Evolutionary conservation across 179 eudicot genomes (phyloP), one percentile per base, ranked within the genome.

Genomic region (Silene coronaria): DNA sequence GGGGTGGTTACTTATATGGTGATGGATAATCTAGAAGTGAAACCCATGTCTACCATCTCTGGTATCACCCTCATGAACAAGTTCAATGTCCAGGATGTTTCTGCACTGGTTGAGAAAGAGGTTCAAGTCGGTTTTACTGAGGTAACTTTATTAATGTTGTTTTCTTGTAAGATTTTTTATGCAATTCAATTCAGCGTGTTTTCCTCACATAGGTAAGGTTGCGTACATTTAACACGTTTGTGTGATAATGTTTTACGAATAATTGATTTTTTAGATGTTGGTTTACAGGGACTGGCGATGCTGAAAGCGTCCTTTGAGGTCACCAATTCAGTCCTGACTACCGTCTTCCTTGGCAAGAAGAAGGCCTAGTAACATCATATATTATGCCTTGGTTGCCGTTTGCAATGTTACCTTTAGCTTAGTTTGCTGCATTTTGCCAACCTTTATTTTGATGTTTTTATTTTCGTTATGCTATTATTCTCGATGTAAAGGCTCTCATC

Each of bases 1-100:
- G 82, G 76, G 1, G 78, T 74, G 34, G 81, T 84, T 17, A 84
- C 75, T 0, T 81, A 81, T 27, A 79, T 84, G 84, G 77, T 84
- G 8, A 84, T 76, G 80, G 87, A 84, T 79, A 73, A 81, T 28
- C 45, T 84, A 32, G 76, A 59, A 8, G 81, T 84, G 45, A 76
- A 59, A 21, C 84, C 87, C 0, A 77, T 79, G 76, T 81, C 87
- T 3, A 70, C 75, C 7, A 79, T 82, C 10, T 81, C 81, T 3
- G 70, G 79, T 2, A 81, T 84, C 5, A 32, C 77, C 2, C 67
- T 81, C 4, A 74, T 84, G 21, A 81, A 45, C 46, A 77, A 61
- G 72, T 84, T 71, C 48, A 62, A 72, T 48, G 79, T 82, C 12
- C 75, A 60, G 30, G 79, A 84, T 21, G n/a, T 77, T n/a, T 58